Percentiles rank a stretch among this genome's conserved stretches.
Evolutionary conservation across 208 protist genomes (phyloP).

Genomic region (Trypanosomatidae sp.): DNA sequence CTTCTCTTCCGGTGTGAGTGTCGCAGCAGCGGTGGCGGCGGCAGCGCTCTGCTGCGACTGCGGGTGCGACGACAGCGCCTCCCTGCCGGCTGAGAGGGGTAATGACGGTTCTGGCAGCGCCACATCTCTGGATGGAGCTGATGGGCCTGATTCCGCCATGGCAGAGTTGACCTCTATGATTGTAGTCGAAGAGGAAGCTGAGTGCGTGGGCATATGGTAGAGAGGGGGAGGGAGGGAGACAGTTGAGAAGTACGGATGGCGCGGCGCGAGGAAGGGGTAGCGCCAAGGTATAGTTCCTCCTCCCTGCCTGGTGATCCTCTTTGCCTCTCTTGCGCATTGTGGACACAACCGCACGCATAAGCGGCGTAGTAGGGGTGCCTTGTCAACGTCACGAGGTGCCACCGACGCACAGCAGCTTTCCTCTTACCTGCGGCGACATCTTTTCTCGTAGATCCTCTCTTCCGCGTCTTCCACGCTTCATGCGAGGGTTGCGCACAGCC

Average conservation of each 20-base stretch:
- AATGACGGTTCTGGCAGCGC: background rate
- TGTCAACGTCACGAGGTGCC: background rate
- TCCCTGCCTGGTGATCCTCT: background rate
- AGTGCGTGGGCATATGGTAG: background rate
- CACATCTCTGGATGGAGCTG: background rate
- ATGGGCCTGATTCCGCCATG: background rate
- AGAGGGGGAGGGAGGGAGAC: background rate
- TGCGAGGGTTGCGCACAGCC: background rate
- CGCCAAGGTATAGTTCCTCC: background rate
- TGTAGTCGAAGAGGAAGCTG: background rate
- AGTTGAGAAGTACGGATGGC: background rate
- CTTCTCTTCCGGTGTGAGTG: slow-evolving; percentile 34
- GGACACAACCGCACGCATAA: background rate
- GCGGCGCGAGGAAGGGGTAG: background rate
- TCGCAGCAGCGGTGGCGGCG: background rate
- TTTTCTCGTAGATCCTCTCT: background rate
- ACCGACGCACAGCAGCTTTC: background rate
- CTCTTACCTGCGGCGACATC: background rate
- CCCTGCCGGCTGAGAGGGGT: background rate
- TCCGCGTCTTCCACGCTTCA: background rate
- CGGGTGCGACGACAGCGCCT: background rate
- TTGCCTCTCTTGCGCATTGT: background rate
- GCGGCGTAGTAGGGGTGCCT: background rate
- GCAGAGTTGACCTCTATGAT: background rate
- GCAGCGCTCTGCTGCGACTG: background rate